Evolutionary conservation across 2,329 filamentous ascomycete genomes (phyloP).

Genomic region (Exophiala sp.): DNA sequence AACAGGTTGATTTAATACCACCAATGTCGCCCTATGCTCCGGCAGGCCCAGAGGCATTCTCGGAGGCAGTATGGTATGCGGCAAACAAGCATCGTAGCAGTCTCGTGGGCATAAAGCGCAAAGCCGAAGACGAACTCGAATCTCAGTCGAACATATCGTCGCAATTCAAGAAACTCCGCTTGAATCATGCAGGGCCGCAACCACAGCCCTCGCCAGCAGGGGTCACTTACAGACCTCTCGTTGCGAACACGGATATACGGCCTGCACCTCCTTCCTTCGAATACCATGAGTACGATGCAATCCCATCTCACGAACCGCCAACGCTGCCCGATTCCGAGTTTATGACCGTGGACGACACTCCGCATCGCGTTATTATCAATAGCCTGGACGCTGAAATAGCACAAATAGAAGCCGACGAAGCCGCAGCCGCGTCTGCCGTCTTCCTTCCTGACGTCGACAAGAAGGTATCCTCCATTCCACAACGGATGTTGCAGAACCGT

Average conservation of each 20-base stretch:
- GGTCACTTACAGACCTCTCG: constrained; percentile 8
- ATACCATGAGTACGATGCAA: background rate
- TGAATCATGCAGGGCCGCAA: constrained; percentile 11
- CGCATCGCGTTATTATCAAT: constrained; percentile 85
- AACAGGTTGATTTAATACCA: background rate
- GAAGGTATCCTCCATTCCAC: constrained; percentile 69
- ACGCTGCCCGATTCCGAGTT: constrained; percentile 45
- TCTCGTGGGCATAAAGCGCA: constrained; percentile 16
- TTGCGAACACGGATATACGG: constrained; percentile 14
- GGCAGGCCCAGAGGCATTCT: background rate
- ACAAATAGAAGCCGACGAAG: constrained; percentile 58
- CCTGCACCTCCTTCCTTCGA: constrained; percentile 3
- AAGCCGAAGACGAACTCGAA: constrained; percentile 20
- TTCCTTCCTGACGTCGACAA: constrained; percentile 81
- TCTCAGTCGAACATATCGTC: constrained; percentile 24
- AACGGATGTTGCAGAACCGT: constrained; percentile 52
- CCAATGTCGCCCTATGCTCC: constrained; percentile 14
- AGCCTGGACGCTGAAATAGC: constrained; percentile 85
- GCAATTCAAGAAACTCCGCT: constrained; percentile 25
- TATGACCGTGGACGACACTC: constrained; percentile 85
- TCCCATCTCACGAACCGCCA: background rate
- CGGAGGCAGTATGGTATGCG: constrained; percentile 5
- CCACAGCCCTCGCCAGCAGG: constrained; percentile 3
- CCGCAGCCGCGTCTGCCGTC: constrained; percentile 50
- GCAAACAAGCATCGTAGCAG: constrained; percentile 17